Conservation (phyloP, 1,284 basidiomycete genomes). For the Dichomitus squalens region DNA sequence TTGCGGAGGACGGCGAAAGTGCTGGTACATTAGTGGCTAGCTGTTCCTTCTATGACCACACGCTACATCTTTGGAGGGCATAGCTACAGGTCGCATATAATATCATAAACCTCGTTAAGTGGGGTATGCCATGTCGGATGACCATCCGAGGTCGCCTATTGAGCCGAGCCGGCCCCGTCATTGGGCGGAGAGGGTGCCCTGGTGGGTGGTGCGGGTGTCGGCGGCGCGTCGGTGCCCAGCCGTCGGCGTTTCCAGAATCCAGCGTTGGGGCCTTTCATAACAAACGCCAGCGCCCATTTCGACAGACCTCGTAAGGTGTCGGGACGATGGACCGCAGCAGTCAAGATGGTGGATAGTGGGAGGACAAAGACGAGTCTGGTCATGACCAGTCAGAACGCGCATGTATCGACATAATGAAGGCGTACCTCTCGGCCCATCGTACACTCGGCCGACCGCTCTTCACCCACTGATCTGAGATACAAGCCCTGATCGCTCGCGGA, state of each 20-base stretch:
- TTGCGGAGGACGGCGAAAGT: slow-evolving; percentile 34
- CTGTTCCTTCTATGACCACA: slow-evolving; percentile 97
- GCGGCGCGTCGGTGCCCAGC: slow-evolving; percentile 22
- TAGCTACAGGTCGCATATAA: slow-evolving; percentile 31
- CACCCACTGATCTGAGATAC: slow-evolving; percentile 55
- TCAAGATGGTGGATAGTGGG: slow-evolving; percentile 66
- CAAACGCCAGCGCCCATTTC: slow-evolving; percentile 66
- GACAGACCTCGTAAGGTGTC: slow-evolving; percentile 70
- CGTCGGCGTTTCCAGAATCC: slow-evolving; percentile 50
- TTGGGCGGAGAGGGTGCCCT: slow-evolving; percentile 11
- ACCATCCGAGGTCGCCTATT: background rate
- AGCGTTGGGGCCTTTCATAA: slow-evolving; percentile 59
- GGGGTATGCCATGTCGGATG: background rate
- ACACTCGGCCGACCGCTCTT: slow-evolving; percentile 43
- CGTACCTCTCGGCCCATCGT: slow-evolving; percentile 55
- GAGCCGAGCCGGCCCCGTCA: background rate
- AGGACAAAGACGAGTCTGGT: slow-evolving; percentile 52
- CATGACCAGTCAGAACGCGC: slow-evolving; percentile 26
- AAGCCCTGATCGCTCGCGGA: slow-evolving; percentile 65
- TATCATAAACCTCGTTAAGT: background rate
- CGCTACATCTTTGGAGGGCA: slow-evolving; percentile 80
- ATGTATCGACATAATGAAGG: slow-evolving; percentile 11
- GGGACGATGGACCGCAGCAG: slow-evolving; percentile 60
- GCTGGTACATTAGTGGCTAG: slow-evolving; percentile 69
- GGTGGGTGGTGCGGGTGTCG: slow-evolving; percentile 19